Conservation (phyloP, 352 stramenopile genomes). For the Pythium sukuiense region DNA sequence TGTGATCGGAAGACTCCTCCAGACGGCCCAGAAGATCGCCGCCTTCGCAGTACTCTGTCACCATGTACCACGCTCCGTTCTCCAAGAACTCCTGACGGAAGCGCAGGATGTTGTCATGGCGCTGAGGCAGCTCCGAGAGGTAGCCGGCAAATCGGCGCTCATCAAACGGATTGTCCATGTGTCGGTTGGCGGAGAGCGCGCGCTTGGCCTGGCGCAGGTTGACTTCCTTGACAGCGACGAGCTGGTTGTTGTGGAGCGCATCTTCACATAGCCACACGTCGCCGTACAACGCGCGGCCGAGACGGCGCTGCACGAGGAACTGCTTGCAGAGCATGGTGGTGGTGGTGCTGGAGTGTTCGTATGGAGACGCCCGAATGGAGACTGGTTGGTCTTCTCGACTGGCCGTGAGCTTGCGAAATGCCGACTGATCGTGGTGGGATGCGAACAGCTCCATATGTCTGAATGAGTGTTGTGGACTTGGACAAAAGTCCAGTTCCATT, state of each 20-base stretch:
- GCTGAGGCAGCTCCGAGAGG: conserved; percentile 20
- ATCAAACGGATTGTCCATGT: conserved; percentile 45
- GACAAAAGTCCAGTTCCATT: background rate
- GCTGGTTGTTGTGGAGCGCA: conserved; percentile 23
- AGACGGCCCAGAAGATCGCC: conserved; percentile 47
- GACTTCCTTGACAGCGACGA: conserved; percentile 52
- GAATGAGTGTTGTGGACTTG: background rate
- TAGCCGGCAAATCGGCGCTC: conserved; percentile 32
- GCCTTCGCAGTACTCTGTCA: conserved; percentile 53
- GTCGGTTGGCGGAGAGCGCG: conserved; percentile 24
- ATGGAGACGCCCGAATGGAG: background rate
- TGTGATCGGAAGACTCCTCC: conserved; percentile 23
- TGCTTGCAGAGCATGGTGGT: conserved; percentile 3
- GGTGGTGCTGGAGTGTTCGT: too few relatives aligned
- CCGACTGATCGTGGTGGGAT: background rate
- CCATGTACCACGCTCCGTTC: conserved; percentile 41
- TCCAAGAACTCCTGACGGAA: conserved; percentile 40
- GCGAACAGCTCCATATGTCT: background rate
- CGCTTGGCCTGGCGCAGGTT: conserved; percentile 28
- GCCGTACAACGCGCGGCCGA: conserved; percentile 37
- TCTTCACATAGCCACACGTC: conserved; percentile 47
- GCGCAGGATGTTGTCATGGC: conserved; percentile 41
- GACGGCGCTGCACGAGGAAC: conserved; percentile 10
- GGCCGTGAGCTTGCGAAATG: background rate
- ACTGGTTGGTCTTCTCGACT: background rate